Base-by-base conservation (phyloP, 2,329 filamentous ascomycete genomes). In the Macrophomina pseudophaseolina region DNA sequence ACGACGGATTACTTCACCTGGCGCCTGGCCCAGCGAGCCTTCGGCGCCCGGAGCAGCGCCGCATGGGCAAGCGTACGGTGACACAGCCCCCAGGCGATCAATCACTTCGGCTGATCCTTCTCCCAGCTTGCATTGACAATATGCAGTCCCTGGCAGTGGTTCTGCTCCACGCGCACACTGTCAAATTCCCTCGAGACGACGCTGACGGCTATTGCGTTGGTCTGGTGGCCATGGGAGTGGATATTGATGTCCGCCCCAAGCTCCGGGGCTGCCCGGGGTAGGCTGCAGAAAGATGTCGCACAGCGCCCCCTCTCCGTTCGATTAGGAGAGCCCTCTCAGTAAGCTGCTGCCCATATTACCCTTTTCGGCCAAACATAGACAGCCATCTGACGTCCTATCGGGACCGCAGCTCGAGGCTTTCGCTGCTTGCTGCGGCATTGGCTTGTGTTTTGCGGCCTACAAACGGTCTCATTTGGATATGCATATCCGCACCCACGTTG, bases 101-200 rank as follows among this genome's bases (percentile, higher is more conserved):
- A 59, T 66, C 58, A 62, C 58, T 62, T 62, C 42, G 42, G 58
- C 58, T 62, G 58, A 62, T 62, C 44, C 58, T 38, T 38, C 63
- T 51, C 66, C 35, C 66, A 93, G 89, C 82, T 97, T 53, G 84
- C 86, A 67, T 85, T 95, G 79, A 89, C 88, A 3, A 78, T 91
- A 51, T 82, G 89, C 73, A 97, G 89, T 78, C 92, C 95, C 6
- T 99, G 95, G 93, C 93, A 97, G 77, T 98, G 92, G 92, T 98
- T 95, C 79, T 95, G 91, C 80, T 95, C 93, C 1, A 94, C 93
- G 0, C 87, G 95, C 54, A 97, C 95, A 0, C 90, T 99, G 74
- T 97, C 94, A 65, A 99, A 99, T 80, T 95, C 90, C 63, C 82
- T 98, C 4, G 95, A 99, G 82, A 93, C 91, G n/a, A 91, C 91